These are phyloP conservation scores for Pleurotus giganteus DNA, from an alignment of 768 basidiomycete species.

Conservation along the genomic window DNA sequence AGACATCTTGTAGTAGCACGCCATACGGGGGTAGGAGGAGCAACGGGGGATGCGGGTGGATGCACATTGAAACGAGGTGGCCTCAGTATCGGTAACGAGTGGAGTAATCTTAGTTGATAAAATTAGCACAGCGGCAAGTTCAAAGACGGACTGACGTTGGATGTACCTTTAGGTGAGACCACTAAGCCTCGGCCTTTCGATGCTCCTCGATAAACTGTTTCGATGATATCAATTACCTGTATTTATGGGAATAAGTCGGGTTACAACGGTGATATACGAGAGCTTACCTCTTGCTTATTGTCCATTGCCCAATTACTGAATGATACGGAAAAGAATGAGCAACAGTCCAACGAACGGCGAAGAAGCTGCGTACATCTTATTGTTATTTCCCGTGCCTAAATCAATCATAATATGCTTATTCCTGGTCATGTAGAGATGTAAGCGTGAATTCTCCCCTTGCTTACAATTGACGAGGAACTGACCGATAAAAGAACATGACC, in stretches of 20 bases:
- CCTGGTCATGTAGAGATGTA: constrained; percentile 38
- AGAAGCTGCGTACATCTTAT: constrained; percentile 79
- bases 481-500: constrained; percentile 99
- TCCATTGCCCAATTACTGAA: constrained; percentile 98
- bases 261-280: background rate
- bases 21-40: too few species aligned
- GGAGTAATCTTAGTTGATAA: constrained; percentile 60
- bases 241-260: background rate
- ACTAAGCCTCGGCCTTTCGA: constrained; percentile 98
- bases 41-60: too few species aligned
- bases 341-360: constrained; percentile 6
- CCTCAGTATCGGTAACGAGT: constrained; percentile 73
- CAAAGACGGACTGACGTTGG: background rate
- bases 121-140: constrained; percentile 3
- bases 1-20: too few species aligned
- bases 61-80: too few species aligned
- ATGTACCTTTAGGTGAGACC: constrained; percentile 94
- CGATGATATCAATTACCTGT: constrained; percentile 95
- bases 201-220: constrained; percentile 97
- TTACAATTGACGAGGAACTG: constrained; percentile 23
- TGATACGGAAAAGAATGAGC: background rate
- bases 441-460: constrained; percentile 7
- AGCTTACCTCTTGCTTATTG: constrained; percentile 90
- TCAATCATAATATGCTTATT: constrained; percentile 99
- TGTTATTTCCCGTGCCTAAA: constrained; percentile 98